Conservation (phyloP, 768 basidiomycete genomes). For the Nevesoporus exiguus region DNA sequence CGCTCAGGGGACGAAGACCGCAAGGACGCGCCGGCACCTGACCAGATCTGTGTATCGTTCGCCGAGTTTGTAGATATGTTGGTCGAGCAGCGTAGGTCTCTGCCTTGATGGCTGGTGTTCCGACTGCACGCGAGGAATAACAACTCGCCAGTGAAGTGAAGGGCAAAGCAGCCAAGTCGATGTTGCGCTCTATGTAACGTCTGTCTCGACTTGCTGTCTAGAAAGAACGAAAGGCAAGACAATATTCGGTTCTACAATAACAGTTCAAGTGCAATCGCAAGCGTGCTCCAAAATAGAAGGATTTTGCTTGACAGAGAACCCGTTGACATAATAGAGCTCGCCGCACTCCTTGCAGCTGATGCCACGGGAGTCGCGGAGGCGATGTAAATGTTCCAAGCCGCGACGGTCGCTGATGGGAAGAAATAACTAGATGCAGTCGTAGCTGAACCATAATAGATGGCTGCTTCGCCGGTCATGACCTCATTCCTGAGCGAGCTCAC, state of each 20-base stretch:
- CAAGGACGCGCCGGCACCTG: constrained; percentile 40
- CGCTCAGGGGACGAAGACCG: constrained; percentile 53
- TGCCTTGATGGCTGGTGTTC: neutral
- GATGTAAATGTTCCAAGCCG: neutral
- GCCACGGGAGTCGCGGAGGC: neutral
- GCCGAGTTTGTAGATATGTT: constrained; percentile 52
- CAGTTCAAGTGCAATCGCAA: no score
- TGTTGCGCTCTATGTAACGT: constrained; percentile 12
- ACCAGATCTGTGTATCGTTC: constrained; percentile 53
- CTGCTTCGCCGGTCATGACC: constrained; percentile 50
- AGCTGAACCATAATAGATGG: constrained; percentile 51
- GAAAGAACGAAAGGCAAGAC: neutral
- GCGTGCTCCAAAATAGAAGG: no score
- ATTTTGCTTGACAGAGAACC: no score
- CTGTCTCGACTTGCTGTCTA: no score
- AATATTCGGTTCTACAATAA: neutral
- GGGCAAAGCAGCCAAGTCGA: neutral
- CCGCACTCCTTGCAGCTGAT: no score
- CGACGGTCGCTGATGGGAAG: constrained; percentile 34
- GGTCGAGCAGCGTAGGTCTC: constrained; percentile 6
- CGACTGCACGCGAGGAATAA: no score
- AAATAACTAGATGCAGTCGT: constrained; percentile 50
- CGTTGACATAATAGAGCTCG: no score
- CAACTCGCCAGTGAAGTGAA: no score
- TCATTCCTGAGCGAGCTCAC: constrained; percentile 44